These are phyloP conservation scores for Jaenimonas drosophilae DNA, from an alignment of 208 protist genomes.

Conservation along the genomic window DNA sequence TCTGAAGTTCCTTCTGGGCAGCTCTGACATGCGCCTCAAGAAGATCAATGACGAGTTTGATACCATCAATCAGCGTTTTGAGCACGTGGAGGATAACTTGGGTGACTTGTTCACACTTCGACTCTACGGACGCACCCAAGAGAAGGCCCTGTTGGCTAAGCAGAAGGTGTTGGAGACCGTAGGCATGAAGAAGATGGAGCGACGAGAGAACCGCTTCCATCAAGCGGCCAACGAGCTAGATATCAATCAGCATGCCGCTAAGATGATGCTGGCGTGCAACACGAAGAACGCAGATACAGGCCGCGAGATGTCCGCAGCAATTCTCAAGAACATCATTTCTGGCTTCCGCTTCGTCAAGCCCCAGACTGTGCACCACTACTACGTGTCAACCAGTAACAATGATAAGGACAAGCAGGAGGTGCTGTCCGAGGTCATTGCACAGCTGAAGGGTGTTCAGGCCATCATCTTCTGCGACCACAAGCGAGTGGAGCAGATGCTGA, in stretches of 20 bases:
- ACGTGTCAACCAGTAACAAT: constrained; percentile 29
- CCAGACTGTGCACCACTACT: constrained; percentile 78
- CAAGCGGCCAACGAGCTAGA: constrained; percentile 81
- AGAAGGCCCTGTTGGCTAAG: constrained; percentile 49
- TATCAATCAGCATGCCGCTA: constrained; percentile 51
- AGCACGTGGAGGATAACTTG: constrained; percentile 26
- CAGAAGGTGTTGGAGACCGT: constrained; percentile 40
- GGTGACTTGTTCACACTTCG: constrained; percentile 42
- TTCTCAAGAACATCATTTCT: constrained; percentile 63
- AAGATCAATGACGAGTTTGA: constrained; percentile 56
- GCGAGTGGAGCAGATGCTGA: constrained; percentile 74
- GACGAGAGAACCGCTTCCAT: constrained; percentile 70
- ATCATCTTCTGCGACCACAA: constrained; percentile 82
- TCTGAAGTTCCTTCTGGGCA: constrained; percentile 67
- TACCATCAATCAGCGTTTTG: constrained; percentile 68
- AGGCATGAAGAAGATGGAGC: constrained; percentile 51
- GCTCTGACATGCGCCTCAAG: constrained; percentile 41
- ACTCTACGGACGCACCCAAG: constrained; percentile 46
- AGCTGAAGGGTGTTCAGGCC: constrained; percentile 84
- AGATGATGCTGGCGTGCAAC: constrained; percentile 70
- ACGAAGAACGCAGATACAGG: constrained; percentile 56
- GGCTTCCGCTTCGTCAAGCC: constrained; percentile 76
- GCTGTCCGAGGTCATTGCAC: constrained; percentile 69
- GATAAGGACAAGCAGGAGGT: constrained; percentile 80
- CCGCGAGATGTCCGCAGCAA: constrained; percentile 54